Conservation (phyloP, 1,139 yeast species). For the Protomyces gravidus region DNA sequence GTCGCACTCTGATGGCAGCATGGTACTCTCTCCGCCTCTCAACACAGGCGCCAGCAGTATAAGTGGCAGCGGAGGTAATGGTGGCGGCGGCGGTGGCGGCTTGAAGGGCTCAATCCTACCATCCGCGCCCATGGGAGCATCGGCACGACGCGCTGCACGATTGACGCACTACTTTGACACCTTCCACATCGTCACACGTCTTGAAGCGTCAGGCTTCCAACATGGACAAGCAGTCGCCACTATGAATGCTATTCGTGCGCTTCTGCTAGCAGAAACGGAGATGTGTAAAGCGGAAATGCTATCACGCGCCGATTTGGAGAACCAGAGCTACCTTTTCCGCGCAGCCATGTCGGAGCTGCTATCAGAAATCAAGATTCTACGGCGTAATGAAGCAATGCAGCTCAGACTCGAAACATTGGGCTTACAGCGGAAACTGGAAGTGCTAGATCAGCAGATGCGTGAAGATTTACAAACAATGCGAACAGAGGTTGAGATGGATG, state of each 20-base stretch:
- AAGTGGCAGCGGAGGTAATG: background rate
- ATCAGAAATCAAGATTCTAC: slow-evolving; percentile 68
- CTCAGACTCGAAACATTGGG: slow-evolving; percentile 62
- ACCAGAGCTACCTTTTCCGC: slow-evolving; percentile 62
- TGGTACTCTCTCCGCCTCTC: background rate
- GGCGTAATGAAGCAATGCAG: slow-evolving; percentile 69
- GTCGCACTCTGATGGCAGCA: background rate
- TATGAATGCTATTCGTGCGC: slow-evolving; percentile 43
- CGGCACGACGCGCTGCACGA: background rate
- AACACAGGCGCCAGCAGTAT: background rate
- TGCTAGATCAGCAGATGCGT: slow-evolving; percentile 70
- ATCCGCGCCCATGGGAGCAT: background rate
- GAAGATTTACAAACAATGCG: slow-evolving; percentile 62
- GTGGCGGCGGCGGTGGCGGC: background rate
- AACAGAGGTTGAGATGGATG: slow-evolving; percentile 76
- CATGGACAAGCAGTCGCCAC: slow-evolving; percentile 44
- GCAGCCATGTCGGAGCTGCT: slow-evolving; percentile 87
- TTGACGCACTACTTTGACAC: slow-evolving; percentile 43
- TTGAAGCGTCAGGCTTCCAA: slow-evolving; percentile 43
- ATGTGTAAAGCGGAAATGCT: slow-evolving; percentile 33
- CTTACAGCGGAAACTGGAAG: slow-evolving; percentile 65
- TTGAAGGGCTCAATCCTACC: background rate
- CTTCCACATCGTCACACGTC: slow-evolving; percentile 41
- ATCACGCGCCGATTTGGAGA: slow-evolving; percentile 34
- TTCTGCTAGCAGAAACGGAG: slow-evolving; percentile 45